phyloP scores from a whole-genome alignment of 2,329 filamentous ascomycete genomes.

The Paecilomyces fulvus region DNA sequence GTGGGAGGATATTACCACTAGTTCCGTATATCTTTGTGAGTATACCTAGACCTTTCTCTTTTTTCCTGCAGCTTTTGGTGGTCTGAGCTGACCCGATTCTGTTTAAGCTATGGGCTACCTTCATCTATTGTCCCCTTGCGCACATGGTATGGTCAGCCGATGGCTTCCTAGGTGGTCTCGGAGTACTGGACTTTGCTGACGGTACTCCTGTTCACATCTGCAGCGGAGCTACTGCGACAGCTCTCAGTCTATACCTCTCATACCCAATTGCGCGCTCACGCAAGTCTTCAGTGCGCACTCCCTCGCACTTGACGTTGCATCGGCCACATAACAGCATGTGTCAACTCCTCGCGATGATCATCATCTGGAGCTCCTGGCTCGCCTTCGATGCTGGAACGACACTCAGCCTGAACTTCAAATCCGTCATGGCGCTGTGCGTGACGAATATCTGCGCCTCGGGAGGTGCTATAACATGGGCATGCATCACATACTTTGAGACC shows the following conservation, averaged over 20 bases:
- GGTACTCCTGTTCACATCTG: conserved; percentile 38
- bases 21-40: conserved; percentile 40
- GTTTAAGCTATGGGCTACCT: conserved; percentile 39
- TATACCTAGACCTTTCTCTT: background rate
- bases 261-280: conserved; percentile 42
- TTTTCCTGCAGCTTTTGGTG: background rate
- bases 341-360: conserved; percentile 41
- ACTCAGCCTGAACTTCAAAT: conserved; percentile 42
- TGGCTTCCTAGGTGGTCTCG: conserved; percentile 36
- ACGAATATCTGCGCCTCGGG: conserved; percentile 28
- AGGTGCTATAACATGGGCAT: conserved; percentile 41
- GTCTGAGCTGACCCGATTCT: background rate
- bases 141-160: conserved; percentile 43
- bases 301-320: conserved; percentile 40
- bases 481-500: conserved; percentile 36
- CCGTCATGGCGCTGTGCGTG: conserved; percentile 26
- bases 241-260: conserved; percentile 42
- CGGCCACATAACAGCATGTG: conserved; percentile 42
- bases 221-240: conserved; percentile 35
- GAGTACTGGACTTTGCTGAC: conserved; percentile 41
- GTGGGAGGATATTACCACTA: conserved; percentile 38
- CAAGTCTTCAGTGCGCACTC: conserved; percentile 36
- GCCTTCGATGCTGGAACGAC: conserved; percentile 45
- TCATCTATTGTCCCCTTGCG: conserved; percentile 40
- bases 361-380: conserved; percentile 46